Evolutionary conservation across 768 basidiomycete genomes (phyloP).

Genomic region (Panus rudis): DNA sequence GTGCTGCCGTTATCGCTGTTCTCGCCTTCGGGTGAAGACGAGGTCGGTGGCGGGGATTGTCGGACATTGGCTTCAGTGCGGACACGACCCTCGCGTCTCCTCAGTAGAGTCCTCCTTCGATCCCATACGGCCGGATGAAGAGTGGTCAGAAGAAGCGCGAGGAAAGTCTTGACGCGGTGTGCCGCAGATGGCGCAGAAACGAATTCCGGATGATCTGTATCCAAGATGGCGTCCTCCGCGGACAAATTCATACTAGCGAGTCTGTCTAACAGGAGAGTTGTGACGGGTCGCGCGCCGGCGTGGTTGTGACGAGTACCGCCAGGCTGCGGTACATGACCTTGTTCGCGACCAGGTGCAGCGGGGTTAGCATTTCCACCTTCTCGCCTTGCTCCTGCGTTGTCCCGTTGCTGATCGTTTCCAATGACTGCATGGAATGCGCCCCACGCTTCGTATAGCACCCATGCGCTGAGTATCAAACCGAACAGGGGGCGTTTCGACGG

Average conservation of each 20-base stretch:
- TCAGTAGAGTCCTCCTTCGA: slow-evolving; percentile 49
- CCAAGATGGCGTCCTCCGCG: slow-evolving; percentile 47
- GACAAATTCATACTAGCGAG: slow-evolving; percentile 53
- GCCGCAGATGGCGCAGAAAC: slow-evolving; percentile 38
- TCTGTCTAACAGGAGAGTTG: slow-evolving; percentile 36
- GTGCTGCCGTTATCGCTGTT: slow-evolving; percentile 24
- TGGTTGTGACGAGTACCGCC: not conserved
- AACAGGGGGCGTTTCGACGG: slow-evolving; percentile 68
- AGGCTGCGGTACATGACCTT: not conserved
- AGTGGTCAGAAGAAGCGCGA: slow-evolving; percentile 50
- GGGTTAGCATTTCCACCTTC: slow-evolving; percentile 3
- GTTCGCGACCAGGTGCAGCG: not conserved
- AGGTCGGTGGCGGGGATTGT: slow-evolving; percentile 22
- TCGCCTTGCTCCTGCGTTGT: slow-evolving; percentile 11
- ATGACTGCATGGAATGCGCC: slow-evolving; percentile 49
- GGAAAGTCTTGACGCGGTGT: slow-evolving; percentile 47
- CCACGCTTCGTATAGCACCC: slow-evolving; percentile 76
- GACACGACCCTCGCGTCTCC: slow-evolving; percentile 57
- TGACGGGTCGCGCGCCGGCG: slow-evolving; percentile 12
- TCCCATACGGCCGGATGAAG: slow-evolving; percentile 74
- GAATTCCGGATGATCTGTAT: slow-evolving; percentile 14
- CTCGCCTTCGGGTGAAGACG: no score
- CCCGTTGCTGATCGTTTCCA: slow-evolving; percentile 25
- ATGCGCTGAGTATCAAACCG: slow-evolving; percentile 55
- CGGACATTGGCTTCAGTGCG: slow-evolving; percentile 54